phyloP scores from a whole-genome alignment of 108 stramenopile genomes.

The Mayamaea pseudoterrestris region DNA sequence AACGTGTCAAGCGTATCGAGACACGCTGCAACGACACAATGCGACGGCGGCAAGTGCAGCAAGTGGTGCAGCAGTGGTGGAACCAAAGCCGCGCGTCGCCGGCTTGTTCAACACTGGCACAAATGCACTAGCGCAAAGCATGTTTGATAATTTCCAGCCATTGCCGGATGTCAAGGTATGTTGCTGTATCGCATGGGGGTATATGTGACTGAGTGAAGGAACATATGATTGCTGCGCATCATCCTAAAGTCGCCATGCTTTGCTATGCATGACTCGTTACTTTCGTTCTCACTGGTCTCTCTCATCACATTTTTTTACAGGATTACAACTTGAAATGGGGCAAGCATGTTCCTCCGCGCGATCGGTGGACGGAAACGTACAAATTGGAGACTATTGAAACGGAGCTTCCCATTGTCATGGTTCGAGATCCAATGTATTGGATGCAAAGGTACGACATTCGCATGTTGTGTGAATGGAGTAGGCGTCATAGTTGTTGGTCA shows the following conservation, averaged over 20 bases:
- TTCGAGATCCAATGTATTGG: slow-evolving; percentile 63
- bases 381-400: slow-evolving; percentile 22
- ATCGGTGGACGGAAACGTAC: no score
- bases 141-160: slow-evolving; percentile 34
- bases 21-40: slow-evolving; percentile 15
- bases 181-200: no score
- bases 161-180: no score
- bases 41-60: slow-evolving; percentile 26
- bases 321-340: slow-evolving; percentile 60
- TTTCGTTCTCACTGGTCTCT: no score
- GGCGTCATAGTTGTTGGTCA: no score
- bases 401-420: slow-evolving; percentile 51
- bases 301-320: no score
- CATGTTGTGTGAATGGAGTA: no score
- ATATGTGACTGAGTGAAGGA: slow-evolving; percentile 20
- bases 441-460: slow-evolving; percentile 53
- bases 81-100: slow-evolving; percentile 12
- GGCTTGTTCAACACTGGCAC: slow-evolving; percentile 72
- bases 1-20: slow-evolving; percentile 1
- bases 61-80: no score
- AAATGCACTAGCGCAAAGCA: slow-evolving; percentile 29
- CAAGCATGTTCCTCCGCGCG: slow-evolving; percentile 53
- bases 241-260: no score
- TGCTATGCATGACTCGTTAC: no score
- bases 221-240: no score